Conservation (phyloP, 495 filamentous ascomycete genomes). For the Neurospora sp. region DNA sequence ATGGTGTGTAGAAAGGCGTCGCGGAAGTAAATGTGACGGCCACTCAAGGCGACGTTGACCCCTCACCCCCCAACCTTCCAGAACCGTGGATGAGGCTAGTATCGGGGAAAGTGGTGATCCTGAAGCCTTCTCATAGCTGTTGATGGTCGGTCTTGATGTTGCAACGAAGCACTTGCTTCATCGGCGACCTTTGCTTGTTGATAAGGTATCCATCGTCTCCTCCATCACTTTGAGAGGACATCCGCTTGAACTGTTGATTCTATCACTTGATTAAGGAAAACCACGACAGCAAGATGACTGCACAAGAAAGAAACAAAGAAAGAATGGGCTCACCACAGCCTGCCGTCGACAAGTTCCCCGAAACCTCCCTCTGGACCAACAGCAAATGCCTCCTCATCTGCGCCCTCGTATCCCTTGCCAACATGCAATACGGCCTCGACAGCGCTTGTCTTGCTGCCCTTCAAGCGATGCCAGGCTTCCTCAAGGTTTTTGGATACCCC, state of each 20-base stretch:
- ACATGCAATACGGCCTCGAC: slow-evolving; percentile 49
- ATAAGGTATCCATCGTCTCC: not conserved
- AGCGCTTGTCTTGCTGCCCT: slow-evolving; percentile 48
- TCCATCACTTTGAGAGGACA: not conserved
- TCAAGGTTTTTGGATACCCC: slow-evolving; percentile 28
- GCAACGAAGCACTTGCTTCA: not conserved
- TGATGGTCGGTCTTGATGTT: not conserved
- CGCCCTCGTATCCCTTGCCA: slow-evolving; percentile 28
- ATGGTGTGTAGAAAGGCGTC: not conserved
- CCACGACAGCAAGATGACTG: not conserved
- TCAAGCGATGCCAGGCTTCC: slow-evolving; percentile 51
- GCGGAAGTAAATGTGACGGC: not conserved
- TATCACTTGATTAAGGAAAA: not conserved
- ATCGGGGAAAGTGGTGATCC: not conserved
- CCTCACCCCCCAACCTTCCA: not conserved
- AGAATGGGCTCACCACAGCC: not conserved
- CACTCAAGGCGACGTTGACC: not conserved
- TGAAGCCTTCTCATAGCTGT: not conserved
- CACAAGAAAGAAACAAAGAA: not conserved
- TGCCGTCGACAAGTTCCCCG: slow-evolving; percentile 11
- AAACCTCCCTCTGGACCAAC: slow-evolving; percentile 31
- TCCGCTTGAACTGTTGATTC: not conserved
- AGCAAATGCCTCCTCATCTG: slow-evolving; percentile 31
- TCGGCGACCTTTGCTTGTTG: not conserved
- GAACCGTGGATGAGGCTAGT: not conserved